These are phyloP conservation scores for Achaetomiella virescens DNA, from an alignment of 495 filamentous ascomycete species.

Conservation along the genomic window DNA sequence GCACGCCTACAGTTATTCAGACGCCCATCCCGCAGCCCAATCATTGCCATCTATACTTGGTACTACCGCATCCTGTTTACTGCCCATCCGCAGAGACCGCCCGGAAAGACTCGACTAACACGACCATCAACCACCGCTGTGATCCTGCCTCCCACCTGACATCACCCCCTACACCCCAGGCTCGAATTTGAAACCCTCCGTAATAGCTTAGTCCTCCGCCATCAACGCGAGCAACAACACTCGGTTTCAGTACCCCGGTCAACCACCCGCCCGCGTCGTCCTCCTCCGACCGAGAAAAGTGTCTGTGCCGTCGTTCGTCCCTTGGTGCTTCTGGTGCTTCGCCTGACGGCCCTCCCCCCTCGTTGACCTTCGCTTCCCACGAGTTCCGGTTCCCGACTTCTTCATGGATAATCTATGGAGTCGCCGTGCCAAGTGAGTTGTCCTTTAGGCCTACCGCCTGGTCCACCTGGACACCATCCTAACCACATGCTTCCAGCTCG, in stretches of 20 bases:
- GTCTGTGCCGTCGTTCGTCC: constrained; percentile 1
- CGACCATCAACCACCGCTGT: background rate
- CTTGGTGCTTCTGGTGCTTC: constrained; percentile 10
- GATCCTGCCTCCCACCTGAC: constrained; percentile 7
- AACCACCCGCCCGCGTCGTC: background rate
- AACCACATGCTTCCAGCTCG: constrained; percentile 45
- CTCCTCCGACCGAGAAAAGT: constrained; percentile 1
- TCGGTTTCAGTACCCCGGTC: background rate
- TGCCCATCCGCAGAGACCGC: background rate
- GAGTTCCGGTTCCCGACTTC: constrained; percentile 28
- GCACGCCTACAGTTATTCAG: background rate
- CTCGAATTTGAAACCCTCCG: background rate
- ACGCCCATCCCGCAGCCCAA: background rate
- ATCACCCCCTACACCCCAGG: constrained; percentile 4
- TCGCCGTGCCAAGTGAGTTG: constrained; percentile 80
- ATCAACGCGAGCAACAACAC: background rate
- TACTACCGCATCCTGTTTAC: background rate
- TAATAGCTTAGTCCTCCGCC: background rate
- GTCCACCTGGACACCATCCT: constrained; percentile 6
- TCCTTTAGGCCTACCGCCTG: constrained; percentile 3
- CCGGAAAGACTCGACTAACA: constrained; percentile 2
- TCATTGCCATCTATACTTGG: background rate
- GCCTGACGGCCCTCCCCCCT: constrained; percentile 10
- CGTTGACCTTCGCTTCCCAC: constrained; percentile 12
- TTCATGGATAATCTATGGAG: constrained; percentile 65